These are phyloP conservation scores for Stachybotrys echinatus DNA, from an alignment of 2,329 filamentous ascomycete genomes.

Conservation along the genomic window DNA sequence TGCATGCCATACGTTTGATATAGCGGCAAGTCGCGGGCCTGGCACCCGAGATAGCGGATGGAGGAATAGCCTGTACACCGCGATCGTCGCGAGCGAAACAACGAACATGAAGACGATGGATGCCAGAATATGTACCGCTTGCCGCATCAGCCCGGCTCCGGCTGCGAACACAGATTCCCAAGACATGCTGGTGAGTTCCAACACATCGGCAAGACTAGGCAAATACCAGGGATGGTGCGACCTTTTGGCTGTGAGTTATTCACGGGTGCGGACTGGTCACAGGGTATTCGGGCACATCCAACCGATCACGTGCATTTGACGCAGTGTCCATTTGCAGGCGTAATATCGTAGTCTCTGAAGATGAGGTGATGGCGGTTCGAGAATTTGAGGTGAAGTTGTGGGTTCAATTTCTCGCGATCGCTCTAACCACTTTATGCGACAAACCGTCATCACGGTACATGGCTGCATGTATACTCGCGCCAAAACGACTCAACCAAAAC, in stretches of 20 bases:
- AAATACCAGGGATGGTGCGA: no score
- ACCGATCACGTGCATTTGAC: no score
- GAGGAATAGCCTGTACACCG: constrained; percentile 32
- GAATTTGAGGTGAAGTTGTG: not conserved
- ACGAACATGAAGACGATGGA: constrained; percentile 5
- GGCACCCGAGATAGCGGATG: constrained; percentile 40
- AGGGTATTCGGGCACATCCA: no score
- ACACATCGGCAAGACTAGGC: not conserved
- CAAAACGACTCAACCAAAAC: no score
- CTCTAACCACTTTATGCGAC: not conserved
- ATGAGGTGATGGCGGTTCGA: no score
- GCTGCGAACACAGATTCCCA: not conserved
- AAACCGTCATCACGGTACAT: not conserved
- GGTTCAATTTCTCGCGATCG: not conserved
- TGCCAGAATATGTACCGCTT: not conserved
- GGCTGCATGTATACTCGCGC: no score
- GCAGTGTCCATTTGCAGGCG: no score
- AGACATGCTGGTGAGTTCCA: not conserved
- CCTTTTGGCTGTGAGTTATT: no score
- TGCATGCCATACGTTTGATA: constrained; percentile 44
- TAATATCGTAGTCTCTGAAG: no score
- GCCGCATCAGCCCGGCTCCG: not conserved
- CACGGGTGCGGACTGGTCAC: no score
- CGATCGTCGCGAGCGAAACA: constrained; percentile 11
- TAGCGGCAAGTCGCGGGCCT: constrained; percentile 39